These are phyloP conservation scores for Neurospora discreta DNA, from an alignment of 495 filamentous ascomycete genomes.

Conservation along the genomic window DNA sequence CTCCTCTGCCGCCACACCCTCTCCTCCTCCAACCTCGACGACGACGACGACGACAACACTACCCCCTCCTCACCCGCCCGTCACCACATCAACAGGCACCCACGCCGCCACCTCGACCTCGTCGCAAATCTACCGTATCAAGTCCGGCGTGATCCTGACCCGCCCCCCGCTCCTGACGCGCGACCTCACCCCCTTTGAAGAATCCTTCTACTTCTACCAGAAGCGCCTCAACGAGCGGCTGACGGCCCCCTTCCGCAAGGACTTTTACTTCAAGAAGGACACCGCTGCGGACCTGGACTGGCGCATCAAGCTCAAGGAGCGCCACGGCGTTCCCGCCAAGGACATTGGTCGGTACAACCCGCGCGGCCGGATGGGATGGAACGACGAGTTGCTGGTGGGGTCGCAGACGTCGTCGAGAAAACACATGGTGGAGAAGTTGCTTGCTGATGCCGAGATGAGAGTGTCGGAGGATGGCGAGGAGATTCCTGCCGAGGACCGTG, in stretches of 20 bases:
- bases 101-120: constrained; percentile 13
- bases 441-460: constrained; percentile 65
- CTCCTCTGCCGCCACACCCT: neutral
- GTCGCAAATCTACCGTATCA: constrained; percentile 48
- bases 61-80: neutral
- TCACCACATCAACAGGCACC: constrained; percentile 1
- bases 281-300: constrained; percentile 79
- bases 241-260: constrained; percentile 74
- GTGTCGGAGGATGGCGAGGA: constrained; percentile 51
- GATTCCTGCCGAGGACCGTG: constrained; percentile 48
- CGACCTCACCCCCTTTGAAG: constrained; percentile 75
- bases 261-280: constrained; percentile 92
- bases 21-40: too few relatives aligned
- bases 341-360: constrained; percentile 83
- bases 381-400: constrained; percentile 80
- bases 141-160: constrained; percentile 72
- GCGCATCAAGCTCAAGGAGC: constrained; percentile 72
- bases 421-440: constrained; percentile 40
- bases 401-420: constrained; percentile 35
- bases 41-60: neutral
- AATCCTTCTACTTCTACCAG: constrained; percentile 91
- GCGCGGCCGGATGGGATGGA: constrained; percentile 67
- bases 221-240: constrained; percentile 91
- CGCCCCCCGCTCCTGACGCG: constrained; percentile 82
- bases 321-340: constrained; percentile 56